Conservation (phyloP, 768 basidiomycete genomes). For the Cubamyces sp. region DNA sequence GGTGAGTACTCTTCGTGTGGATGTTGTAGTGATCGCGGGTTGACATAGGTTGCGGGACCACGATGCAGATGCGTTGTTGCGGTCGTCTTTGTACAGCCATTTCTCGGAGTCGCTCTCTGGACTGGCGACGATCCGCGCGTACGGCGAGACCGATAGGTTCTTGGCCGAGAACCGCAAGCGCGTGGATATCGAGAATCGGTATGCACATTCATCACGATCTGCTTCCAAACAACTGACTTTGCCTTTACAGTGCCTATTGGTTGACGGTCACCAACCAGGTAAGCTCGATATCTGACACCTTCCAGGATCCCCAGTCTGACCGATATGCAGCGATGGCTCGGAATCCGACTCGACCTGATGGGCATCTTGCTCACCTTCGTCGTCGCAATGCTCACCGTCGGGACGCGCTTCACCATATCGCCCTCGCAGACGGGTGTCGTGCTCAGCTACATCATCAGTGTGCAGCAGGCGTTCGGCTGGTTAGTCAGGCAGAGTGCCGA, state of each 20-base stretch:
- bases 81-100: slow-evolving; percentile 87
- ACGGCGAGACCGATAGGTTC: slow-evolving; percentile 81
- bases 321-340: slow-evolving; percentile 84
- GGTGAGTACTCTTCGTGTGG: slow-evolving; percentile 1
- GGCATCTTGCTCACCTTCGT: slow-evolving; percentile 73
- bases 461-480: slow-evolving; percentile 80
- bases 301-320: slow-evolving; percentile 40
- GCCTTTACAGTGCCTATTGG: slow-evolving; percentile 73
- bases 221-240: not conserved
- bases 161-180: slow-evolving; percentile 70
- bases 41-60: slow-evolving; percentile 42
- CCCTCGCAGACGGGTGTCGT: slow-evolving; percentile 79
- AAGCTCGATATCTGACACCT: slow-evolving; percentile 35
- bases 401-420: slow-evolving; percentile 71
- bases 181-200: slow-evolving; percentile 85
- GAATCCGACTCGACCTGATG: slow-evolving; percentile 86
- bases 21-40: slow-evolving; percentile 43
- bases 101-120: slow-evolving; percentile 92
- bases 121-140: slow-evolving; percentile 85
- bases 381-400: slow-evolving; percentile 80
- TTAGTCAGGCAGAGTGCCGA: slow-evolving; percentile 79
- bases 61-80: slow-evolving; percentile 74
- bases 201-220: slow-evolving; percentile 4
- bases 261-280: slow-evolving; percentile 84
- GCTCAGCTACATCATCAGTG: slow-evolving; percentile 77